Evolutionary conservation across 2,329 filamentous ascomycete species (phyloP).

Genomic region (Colletotrichum sojae): DNA sequence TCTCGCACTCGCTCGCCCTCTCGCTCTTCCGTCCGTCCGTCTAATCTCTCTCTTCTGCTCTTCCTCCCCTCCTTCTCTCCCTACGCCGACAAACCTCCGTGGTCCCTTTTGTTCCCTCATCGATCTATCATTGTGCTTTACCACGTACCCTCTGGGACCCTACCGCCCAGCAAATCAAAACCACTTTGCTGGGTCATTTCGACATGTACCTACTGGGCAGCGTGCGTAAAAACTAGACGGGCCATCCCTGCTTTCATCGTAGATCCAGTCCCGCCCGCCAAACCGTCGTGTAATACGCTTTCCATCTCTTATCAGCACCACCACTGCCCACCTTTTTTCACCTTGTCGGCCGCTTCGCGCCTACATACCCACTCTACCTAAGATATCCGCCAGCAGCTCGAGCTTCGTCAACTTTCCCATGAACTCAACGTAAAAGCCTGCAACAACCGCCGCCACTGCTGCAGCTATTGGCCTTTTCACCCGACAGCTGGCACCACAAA

Average conservation of each 20-base stretch:
- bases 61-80: slow-evolving; percentile 7
- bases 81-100: slow-evolving; percentile 4
- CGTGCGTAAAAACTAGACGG: slow-evolving; percentile 31
- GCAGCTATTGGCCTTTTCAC: slow-evolving; percentile 25
- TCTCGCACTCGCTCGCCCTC: not conserved
- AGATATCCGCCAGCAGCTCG: not conserved
- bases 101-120: slow-evolving; percentile 13
- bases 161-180: slow-evolving; percentile 13
- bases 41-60: not conserved
- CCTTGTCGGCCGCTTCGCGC: slow-evolving; percentile 3
- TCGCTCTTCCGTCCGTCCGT: slow-evolving; percentile 14
- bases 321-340: slow-evolving; percentile 23
- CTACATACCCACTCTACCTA: not conserved
- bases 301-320: slow-evolving; percentile 34
- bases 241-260: slow-evolving; percentile 34
- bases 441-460: slow-evolving; percentile 13
- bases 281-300: slow-evolving; percentile 31
- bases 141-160: not conserved
- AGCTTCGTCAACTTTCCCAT: slow-evolving; percentile 35
- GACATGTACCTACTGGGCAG: not conserved
- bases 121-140: slow-evolving; percentile 16
- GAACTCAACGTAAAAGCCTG: slow-evolving; percentile 28
- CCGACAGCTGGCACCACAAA: slow-evolving; percentile 23
- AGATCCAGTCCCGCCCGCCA: slow-evolving; percentile 34
- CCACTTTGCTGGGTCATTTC: not conserved